These are phyloP conservation scores for Poteriospumella lacustris DNA, from an alignment of 108 stramenopile species.

Conservation along the genomic window DNA sequence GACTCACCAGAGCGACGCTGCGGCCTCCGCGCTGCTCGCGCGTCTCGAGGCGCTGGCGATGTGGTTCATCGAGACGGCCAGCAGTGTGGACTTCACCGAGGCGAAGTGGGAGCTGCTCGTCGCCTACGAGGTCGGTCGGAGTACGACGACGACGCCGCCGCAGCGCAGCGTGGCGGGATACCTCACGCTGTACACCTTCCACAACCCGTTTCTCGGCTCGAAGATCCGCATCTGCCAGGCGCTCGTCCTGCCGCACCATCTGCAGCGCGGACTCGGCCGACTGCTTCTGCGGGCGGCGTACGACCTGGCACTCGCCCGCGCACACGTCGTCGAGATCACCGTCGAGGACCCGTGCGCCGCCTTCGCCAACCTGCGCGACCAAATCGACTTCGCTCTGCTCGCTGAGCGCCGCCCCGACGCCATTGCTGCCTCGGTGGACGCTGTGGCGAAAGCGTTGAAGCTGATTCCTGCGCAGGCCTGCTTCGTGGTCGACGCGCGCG, in stretches of 20 bases:
- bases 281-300: neutral
- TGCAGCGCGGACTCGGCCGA: neutral
- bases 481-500: neutral
- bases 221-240: constrained; percentile 22
- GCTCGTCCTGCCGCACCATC: constrained; percentile 2
- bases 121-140: neutral
- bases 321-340: neutral
- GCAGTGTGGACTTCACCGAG: constrained; percentile 5
- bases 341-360: constrained; percentile 16
- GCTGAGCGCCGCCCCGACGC: neutral
- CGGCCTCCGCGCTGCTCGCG: neutral
- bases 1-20: neutral
- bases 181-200: constrained; percentile 20
- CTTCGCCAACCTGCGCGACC: neutral
- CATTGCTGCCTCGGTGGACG: neutral
- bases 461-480: neutral
- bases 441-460: neutral
- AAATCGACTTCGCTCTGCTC: neutral
- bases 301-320: neutral
- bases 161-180: neutral
- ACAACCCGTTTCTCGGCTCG: constrained; percentile 15
- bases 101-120: constrained; percentile 4
- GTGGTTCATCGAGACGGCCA: constrained; percentile 24
- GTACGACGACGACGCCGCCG: neutral
- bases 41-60: constrained; percentile 12